phyloP scores from a whole-genome alignment of 345 rosid genomes.

The Physaria fendleri region DNA sequence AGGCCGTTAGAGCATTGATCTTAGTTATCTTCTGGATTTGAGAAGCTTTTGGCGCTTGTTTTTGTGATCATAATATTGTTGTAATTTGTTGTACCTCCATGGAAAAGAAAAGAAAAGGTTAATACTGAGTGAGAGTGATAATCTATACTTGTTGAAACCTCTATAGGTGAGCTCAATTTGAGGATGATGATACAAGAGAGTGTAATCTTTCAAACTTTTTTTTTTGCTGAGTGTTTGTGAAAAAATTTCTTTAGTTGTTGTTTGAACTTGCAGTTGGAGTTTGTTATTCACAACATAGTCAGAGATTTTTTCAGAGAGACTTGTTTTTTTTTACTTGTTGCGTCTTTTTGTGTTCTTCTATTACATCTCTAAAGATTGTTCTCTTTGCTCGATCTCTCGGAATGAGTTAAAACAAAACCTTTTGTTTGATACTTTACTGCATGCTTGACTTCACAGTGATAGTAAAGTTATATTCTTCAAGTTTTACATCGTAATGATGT shows the following conservation, averaged over 20 bases:
- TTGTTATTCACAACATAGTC: slow-evolving; percentile 38
- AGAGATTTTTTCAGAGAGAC: slow-evolving; percentile 45
- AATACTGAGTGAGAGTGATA: slow-evolving; percentile 40
- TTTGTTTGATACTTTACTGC: neutral
- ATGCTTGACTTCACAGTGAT: neutral
- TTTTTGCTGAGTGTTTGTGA: slow-evolving; percentile 14
- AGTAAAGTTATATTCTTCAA: neutral
- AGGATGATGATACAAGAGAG: slow-evolving; percentile 21
- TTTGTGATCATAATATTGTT: slow-evolving; percentile 32
- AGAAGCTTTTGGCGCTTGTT: slow-evolving; percentile 33
- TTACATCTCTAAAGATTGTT: neutral
- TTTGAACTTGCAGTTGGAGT: slow-evolving; percentile 66
- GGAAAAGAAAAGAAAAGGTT: slow-evolving; percentile 26
- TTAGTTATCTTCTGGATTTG: slow-evolving; percentile 18
- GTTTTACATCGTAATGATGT: no score
- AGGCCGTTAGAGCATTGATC: no score
- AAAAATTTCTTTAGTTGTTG: slow-evolving; percentile 10
- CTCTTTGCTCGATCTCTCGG: neutral
- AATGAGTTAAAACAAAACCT: neutral
- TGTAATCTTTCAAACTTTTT: slow-evolving; percentile 6
- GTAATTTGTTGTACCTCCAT: slow-evolving; percentile 45
- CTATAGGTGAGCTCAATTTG: slow-evolving; percentile 38
- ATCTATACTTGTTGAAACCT: slow-evolving; percentile 35
- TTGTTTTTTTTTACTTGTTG: slow-evolving; percentile 40
- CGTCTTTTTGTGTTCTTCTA: slow-evolving; percentile 28